Conservation (phyloP, 2,329 filamentous ascomycete species). For the Botrytis porri region DNA sequence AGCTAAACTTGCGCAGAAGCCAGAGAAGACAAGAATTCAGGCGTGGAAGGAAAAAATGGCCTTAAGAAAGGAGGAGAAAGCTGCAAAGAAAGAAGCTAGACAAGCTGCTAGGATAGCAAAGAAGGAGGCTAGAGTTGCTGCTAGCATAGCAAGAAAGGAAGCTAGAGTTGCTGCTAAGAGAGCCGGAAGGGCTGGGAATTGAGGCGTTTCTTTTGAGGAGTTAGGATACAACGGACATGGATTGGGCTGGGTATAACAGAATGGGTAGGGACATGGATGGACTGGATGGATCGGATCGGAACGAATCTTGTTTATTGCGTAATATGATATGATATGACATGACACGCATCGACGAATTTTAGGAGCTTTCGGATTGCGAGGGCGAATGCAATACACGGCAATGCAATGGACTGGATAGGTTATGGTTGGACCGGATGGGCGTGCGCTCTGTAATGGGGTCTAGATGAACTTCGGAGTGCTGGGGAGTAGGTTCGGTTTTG, state of each 20-base stretch:
- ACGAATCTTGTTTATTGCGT: neutral
- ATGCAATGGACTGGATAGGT: neutral
- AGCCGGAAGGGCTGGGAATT: neutral
- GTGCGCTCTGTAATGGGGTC: neutral
- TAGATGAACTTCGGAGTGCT: neutral
- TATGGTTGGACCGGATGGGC: neutral
- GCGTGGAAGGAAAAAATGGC: neutral
- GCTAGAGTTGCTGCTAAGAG: slow-evolving; percentile 3
- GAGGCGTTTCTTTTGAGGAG: slow-evolving; percentile 16
- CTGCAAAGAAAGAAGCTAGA: slow-evolving; percentile 12
- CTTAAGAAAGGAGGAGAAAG: slow-evolving; percentile 14
- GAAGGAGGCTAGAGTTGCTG: neutral
- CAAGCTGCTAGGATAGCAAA: slow-evolving; percentile 2
- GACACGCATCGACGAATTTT: slow-evolving; percentile 1
- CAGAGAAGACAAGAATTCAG: neutral
- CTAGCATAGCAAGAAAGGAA: neutral
- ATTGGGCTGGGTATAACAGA: slow-evolving; percentile 10
- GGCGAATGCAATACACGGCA: neutral
- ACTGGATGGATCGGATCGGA: slow-evolving; percentile 2
- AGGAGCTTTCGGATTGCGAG: neutral
- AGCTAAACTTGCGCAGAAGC: neutral
- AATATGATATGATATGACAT: slow-evolving; percentile 1
- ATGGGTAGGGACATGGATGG: slow-evolving; percentile 11
- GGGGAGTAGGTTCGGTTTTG: neutral
- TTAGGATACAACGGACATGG: slow-evolving; percentile 10